Evolutionary conservation across 257 asterid genomes (phyloP), one percentile per base, ranked within the genome.

Genomic region (Apocynum venetum): DNA sequence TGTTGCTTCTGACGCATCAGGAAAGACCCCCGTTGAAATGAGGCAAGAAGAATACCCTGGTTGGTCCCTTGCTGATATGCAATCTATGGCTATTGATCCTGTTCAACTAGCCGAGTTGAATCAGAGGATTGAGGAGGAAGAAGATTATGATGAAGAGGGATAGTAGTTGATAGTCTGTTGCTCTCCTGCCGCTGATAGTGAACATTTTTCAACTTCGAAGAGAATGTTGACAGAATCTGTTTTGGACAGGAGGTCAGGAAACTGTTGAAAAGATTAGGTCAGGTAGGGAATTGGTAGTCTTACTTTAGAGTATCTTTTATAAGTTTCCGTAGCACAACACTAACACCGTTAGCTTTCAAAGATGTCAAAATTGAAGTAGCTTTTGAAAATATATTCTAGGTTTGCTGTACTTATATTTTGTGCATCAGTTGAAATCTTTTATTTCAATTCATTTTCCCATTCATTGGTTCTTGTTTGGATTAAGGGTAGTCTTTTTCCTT

Each of bases 141-240:
- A 91, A 76, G 95, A 91, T 80, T 88, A 91, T 20, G 91, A 89
- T n/a, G 93, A 87, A 75, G 92, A 88, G 61, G 87, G 81, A 53
- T 88, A 77, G 74, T 88, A 77, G 74, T 14, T 14, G 19, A 59
- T 82, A 74, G 72, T 68, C 49, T 67, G 57, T 12, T 63, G 6
- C 35, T 57, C 48, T 55, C n/a, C 36, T 81, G 38, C 36, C 69
- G 48, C 59, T 74, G 44, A 35, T 73, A 41, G 69, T 67, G n/a
- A 67, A 53, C 72, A 31, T 65, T 60, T 25, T 17, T 66, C 71
- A 4, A 3, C 48, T 63, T 17, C 0, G 19, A 38, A 31, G 0
- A 63, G 40, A 35, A 11, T 63, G 44, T 63, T 12, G 69, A 38
- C 70, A 31, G 44, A 11, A 64, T 64, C 19, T 9, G 4, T 4